Conservation (phyloP, 2,329 filamentous ascomycete species). For the Sporothrix humicola region DNA sequence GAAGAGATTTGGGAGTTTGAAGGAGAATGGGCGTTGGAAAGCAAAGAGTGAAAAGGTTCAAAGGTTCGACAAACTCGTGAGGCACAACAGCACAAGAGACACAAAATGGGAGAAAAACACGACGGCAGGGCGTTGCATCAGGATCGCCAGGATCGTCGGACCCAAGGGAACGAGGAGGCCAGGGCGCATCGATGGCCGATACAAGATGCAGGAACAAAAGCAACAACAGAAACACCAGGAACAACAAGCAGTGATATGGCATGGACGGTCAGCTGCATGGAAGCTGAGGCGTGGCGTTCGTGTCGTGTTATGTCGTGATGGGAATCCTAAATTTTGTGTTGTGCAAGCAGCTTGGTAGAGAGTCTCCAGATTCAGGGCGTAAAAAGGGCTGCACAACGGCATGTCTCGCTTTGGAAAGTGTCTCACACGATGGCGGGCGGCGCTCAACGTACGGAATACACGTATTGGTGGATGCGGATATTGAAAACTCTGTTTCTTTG, state of each 20-base stretch:
- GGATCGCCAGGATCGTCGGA: constrained; percentile 25
- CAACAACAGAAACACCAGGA: not conserved
- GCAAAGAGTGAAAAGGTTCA: not conserved
- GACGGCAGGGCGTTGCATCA: constrained; percentile 23
- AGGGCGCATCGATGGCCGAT: not conserved
- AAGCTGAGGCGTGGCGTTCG: constrained; percentile 20
- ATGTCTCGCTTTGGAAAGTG: constrained; percentile 5
- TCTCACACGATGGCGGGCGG: not conserved
- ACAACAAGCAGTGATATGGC: not conserved
- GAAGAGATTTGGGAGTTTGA: not conserved
- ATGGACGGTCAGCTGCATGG: not conserved
- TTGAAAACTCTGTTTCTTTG: constrained; percentile 17
- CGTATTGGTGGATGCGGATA: not conserved
- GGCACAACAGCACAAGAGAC: not conserved
- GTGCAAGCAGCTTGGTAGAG: not conserved
- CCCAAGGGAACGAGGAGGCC: constrained; percentile 7
- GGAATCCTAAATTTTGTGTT: not conserved
- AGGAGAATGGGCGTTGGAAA: not conserved
- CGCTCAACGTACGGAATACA: constrained; percentile 6
- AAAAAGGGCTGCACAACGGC: constrained; percentile 16
- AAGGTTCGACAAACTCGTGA: not conserved
- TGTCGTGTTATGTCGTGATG: not conserved
- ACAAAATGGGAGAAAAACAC: not conserved
- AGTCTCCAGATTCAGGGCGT: not conserved
- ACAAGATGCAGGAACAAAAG: not conserved